A percentile compares a stretch with the other conserved stretches of the same genome.
Conservation (phyloP, 176 grass and related monocot genomes). For the Ampelocalamus luodianensis region DNA sequence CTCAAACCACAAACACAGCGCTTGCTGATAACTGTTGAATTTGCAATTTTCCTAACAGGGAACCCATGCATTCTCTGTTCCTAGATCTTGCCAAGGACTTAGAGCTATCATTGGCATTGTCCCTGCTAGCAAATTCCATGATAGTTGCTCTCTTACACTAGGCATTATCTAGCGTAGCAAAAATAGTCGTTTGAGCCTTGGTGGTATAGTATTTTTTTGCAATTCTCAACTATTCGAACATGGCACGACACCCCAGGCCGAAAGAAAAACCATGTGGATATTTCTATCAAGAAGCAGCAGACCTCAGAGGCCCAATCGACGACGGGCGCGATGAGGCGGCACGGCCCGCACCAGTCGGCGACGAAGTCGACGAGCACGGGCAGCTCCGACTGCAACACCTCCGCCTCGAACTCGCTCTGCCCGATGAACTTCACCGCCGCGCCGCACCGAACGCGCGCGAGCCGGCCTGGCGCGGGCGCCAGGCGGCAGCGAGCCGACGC, state of each 20-base stretch:
- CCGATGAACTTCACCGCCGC: slow-evolving; percentile 58
- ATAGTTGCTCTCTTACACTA: background rate
- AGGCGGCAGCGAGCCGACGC: background rate
- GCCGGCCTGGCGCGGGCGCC: slow-evolving; percentile 21
- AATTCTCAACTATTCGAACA: background rate
- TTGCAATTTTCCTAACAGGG: background rate
- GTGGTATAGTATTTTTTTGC: background rate
- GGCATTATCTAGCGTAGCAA: background rate
- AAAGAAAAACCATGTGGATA: background rate
- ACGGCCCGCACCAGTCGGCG: slow-evolving; percentile 95
- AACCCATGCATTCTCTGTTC: background rate
- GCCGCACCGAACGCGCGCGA: slow-evolving; percentile 54
- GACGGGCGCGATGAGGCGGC: slow-evolving; percentile 79
- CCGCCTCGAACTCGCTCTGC: slow-evolving; percentile 69
- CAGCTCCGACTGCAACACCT: slow-evolving; percentile 80
- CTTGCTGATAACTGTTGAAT: background rate
- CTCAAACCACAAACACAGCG: background rate
- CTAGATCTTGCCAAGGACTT: background rate
- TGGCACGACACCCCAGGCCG: background rate
- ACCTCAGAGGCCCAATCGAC: slow-evolving; percentile 92
- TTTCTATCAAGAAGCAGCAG: background rate
- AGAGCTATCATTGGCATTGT: background rate
- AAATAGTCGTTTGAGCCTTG: background rate
- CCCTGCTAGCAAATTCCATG: background rate
- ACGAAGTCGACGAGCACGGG: slow-evolving; percentile 97